phyloP scores from a whole-genome alignment of 768 basidiomycete species.

The Suillus paluster region DNA sequence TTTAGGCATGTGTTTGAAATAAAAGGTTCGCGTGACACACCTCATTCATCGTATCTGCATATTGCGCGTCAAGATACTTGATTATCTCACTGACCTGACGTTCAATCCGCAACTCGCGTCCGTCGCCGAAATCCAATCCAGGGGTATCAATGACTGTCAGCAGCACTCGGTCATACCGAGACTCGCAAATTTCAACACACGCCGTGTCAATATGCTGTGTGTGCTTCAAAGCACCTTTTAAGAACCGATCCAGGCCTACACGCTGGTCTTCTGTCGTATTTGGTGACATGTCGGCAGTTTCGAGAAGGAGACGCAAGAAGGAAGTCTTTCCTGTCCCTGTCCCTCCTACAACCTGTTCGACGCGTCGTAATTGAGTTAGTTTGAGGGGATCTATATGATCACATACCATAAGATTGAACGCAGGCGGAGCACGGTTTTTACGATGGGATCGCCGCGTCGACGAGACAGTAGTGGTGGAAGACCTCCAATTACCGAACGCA shows the following conservation, averaged over 20 bases:
- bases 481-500: slow-evolving; percentile 63
- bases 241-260: slow-evolving; percentile 63
- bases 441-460: slow-evolving; percentile 62
- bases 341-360: slow-evolving; percentile 71
- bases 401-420: slow-evolving; percentile 85
- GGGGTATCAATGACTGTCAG: slow-evolving; percentile 88
- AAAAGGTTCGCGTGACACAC: slow-evolving; percentile 38
- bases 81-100: slow-evolving; percentile 75
- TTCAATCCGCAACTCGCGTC: slow-evolving; percentile 78
- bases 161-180: slow-evolving; percentile 75
- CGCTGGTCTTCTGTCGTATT: slow-evolving; percentile 77
- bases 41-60: slow-evolving; percentile 87
- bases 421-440: slow-evolving; percentile 67
- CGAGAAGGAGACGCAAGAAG: slow-evolving; percentile 75
- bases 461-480: slow-evolving; percentile 37
- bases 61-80: slow-evolving; percentile 80
- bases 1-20: slow-evolving; percentile 3
- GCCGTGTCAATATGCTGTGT: slow-evolving; percentile 71
- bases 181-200: slow-evolving; percentile 83
- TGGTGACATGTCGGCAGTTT: slow-evolving; percentile 84
- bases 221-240: slow-evolving; percentile 60
- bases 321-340: slow-evolving; percentile 88
- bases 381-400: not conserved
- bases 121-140: slow-evolving; percentile 75
- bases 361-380: slow-evolving; percentile 12